These are phyloP conservation scores for Boletellus ananiceps DNA, from an alignment of 768 basidiomycete genomes.

Conservation along the genomic window DNA sequence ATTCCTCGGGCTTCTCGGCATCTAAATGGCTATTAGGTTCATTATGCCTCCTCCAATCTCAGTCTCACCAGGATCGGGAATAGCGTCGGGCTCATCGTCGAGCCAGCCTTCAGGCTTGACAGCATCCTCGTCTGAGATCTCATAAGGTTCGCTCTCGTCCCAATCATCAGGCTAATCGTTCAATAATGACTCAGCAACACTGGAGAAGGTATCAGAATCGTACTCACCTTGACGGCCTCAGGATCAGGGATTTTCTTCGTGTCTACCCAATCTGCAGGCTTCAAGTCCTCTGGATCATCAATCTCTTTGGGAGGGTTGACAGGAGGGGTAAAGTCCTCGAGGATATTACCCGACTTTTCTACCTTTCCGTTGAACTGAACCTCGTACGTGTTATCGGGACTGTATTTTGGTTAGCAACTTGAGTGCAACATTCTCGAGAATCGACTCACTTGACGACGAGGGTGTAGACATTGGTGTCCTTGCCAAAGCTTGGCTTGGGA, in stretches of 20 bases:
- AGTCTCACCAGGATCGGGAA: slow-evolving; percentile 80
- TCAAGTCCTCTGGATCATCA: slow-evolving; percentile 85
- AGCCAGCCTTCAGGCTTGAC: slow-evolving; percentile 95
- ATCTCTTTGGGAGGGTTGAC: slow-evolving; percentile 94
- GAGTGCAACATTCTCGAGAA: neutral
- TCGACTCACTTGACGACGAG: slow-evolving; percentile 78
- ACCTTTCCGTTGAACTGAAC: slow-evolving; percentile 86
- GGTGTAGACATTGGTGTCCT: slow-evolving; percentile 91
- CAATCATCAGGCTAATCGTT: slow-evolving; percentile 78
- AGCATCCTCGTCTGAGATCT: slow-evolving; percentile 84
- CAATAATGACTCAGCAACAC: neutral
- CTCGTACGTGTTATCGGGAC: slow-evolving; percentile 92
- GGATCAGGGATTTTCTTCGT: slow-evolving; percentile 79
- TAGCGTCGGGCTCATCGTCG: slow-evolving; percentile 71
- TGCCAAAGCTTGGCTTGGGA: slow-evolving; percentile 83
- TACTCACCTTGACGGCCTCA: slow-evolving; percentile 67
- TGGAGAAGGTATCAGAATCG: neutral
- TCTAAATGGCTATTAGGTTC: slow-evolving; percentile 38
- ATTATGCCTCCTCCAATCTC: neutral
- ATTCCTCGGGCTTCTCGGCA: slow-evolving; percentile 95
- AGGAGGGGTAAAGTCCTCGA: slow-evolving; percentile 89
- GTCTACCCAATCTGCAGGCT: slow-evolving; percentile 94
- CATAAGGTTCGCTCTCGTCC: slow-evolving; percentile 95
- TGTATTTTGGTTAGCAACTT: slow-evolving; percentile 27
- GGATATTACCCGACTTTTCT: slow-evolving; percentile 73